These are phyloP conservation scores for Cucurbitaria berberidis DNA, from an alignment of 2,329 filamentous ascomycete species.

Conservation along the genomic window DNA sequence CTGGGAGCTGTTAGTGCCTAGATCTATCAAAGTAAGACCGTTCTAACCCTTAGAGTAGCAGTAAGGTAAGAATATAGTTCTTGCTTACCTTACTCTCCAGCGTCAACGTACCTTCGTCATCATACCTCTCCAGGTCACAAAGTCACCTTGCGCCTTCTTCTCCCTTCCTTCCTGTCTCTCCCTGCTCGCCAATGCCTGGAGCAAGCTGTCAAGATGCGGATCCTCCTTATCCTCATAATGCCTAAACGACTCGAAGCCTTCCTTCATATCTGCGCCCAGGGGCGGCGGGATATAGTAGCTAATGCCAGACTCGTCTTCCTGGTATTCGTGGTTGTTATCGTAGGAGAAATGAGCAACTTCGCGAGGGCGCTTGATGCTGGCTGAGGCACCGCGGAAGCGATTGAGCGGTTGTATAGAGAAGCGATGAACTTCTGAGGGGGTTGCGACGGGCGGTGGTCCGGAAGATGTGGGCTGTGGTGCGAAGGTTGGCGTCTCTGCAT, in stretches of 20 bases:
- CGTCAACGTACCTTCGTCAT: slow-evolving; percentile 80
- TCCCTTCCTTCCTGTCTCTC: slow-evolving; percentile 67
- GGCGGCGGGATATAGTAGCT: slow-evolving; percentile 85
- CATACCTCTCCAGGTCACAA: slow-evolving; percentile 97
- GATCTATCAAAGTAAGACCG: background rate
- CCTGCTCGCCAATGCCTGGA: slow-evolving; percentile 75
- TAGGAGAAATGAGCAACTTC: slow-evolving; percentile 96
- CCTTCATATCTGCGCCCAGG: slow-evolving; percentile 74
- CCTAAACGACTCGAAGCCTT: slow-evolving; percentile 81
- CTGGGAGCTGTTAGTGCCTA: slow-evolving; percentile 53
- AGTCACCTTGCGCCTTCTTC: slow-evolving; percentile 72
- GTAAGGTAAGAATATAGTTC: slow-evolving; percentile 20
- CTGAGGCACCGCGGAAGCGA: slow-evolving; percentile 42
- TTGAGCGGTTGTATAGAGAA: slow-evolving; percentile 42
- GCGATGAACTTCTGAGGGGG: slow-evolving; percentile 10
- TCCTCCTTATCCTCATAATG: slow-evolving; percentile 83
- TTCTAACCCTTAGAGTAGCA: background rate
- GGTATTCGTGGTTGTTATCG: slow-evolving; percentile 80
- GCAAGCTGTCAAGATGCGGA: slow-evolving; percentile 83
- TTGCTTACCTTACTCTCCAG: slow-evolving; percentile 21
- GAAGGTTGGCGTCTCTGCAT: background rate
- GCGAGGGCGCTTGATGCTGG: slow-evolving; percentile 56
- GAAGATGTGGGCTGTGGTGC: background rate
- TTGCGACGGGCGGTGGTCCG: background rate
- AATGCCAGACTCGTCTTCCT: slow-evolving; percentile 77